Percentiles rank a stretch among this genome's conserved stretches.
These are phyloP conservation scores for Botrytis cinerea DNA, from an alignment of 2,329 filamentous ascomycete species.

Conservation along the genomic window DNA sequence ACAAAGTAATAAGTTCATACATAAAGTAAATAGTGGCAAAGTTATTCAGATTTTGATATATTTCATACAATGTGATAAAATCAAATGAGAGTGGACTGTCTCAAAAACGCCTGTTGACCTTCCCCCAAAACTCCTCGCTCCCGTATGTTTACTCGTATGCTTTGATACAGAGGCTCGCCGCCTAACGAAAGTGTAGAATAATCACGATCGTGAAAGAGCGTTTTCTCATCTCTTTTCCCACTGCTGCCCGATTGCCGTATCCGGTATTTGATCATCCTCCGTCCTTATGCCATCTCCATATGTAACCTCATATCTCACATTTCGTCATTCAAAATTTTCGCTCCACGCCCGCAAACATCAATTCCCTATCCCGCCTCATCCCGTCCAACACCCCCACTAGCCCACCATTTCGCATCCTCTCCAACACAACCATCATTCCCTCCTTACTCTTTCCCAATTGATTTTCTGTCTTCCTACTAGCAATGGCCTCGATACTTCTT, in stretches of 20 bases:
- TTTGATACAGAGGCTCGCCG: slow-evolving; percentile 31
- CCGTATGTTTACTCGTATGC: slow-evolving; percentile 28
- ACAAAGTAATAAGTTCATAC: not conserved
- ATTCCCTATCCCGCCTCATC: slow-evolving; percentile 61
- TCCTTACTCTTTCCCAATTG: slow-evolving; percentile 79
- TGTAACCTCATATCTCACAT: slow-evolving; percentile 21
- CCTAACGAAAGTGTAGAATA: slow-evolving; percentile 24
- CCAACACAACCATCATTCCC: slow-evolving; percentile 80
- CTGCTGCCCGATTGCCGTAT: not conserved
- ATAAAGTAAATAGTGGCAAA: not conserved
- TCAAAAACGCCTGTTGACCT: not conserved
- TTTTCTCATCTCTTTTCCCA: not conserved
- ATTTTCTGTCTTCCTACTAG: slow-evolving; percentile 73
- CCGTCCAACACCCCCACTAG: slow-evolving; percentile 70
- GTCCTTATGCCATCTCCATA: not conserved
- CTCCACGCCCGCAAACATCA: slow-evolving; percentile 29
- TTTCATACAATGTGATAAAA: slow-evolving; percentile 23
- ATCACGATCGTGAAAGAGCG: slow-evolving; percentile 11
- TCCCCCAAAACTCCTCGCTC: slow-evolving; percentile 38
- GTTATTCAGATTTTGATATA: not conserved
- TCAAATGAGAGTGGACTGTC: slow-evolving; percentile 24
- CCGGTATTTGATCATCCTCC: not conserved
- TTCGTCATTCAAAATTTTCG: slow-evolving; percentile 26
- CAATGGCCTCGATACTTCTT: slow-evolving; percentile 76
- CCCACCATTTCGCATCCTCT: slow-evolving; percentile 66